Percentiles rank a stretch among this genome's conserved stretches.
Evolutionary conservation across 225 moss, liverwort and hornwort species (phyloP).

Genomic region (Lunularia cruciata): DNA sequence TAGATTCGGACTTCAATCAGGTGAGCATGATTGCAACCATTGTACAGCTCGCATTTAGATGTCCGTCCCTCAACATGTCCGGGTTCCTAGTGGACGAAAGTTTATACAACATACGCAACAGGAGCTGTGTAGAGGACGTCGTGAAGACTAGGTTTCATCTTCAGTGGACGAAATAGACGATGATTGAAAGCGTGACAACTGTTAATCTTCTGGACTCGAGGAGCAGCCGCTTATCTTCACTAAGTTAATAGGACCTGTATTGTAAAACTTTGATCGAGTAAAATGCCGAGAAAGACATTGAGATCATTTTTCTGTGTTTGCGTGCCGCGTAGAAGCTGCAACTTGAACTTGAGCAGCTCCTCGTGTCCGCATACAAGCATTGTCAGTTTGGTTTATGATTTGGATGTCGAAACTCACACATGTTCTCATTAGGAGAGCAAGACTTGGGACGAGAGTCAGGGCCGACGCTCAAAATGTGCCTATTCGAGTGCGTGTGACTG

Average conservation of each 20-base stretch:
- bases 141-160: background rate
- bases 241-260: slow-evolving; percentile 4
- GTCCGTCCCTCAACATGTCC: slow-evolving; percentile 2
- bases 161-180: background rate
- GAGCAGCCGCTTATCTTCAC: slow-evolving; percentile 11
- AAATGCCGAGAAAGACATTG: slow-evolving; percentile 9
- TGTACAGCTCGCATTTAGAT: background rate
- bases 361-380: too few relatives aligned
- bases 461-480: too few relatives aligned
- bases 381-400: too few relatives aligned
- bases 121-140: background rate
- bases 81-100: background rate
- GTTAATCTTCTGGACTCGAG: slow-evolving; percentile 1
- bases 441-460: too few relatives aligned
- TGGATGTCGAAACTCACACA: too few relatives aligned
- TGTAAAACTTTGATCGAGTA: slow-evolving; percentile 7
- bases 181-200: slow-evolving; percentile 15
- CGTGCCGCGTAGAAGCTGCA: too few relatives aligned
- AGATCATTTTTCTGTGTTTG: background rate
- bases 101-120: background rate
- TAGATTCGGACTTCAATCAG: background rate
- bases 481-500: too few relatives aligned
- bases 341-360: too few relatives aligned
- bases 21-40: background rate
- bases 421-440: too few relatives aligned